These are phyloP conservation scores for Penicillium pulvis DNA, from an alignment of 495 filamentous ascomycete species.

Conservation along the genomic window DNA sequence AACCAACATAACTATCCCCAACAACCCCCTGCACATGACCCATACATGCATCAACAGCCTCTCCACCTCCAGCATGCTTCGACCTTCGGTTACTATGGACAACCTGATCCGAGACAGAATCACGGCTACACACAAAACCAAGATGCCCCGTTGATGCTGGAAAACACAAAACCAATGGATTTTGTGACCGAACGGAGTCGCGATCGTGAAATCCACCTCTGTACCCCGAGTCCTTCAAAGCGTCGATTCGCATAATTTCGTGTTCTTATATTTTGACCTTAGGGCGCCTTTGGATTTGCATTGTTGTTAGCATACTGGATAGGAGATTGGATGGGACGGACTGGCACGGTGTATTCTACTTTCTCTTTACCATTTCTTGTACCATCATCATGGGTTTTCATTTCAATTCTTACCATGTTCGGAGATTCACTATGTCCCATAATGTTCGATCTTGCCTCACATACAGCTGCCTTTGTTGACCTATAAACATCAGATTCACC, in stretches of 20 bases:
- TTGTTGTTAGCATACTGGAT: constrained; percentile 14
- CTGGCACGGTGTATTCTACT: constrained; percentile 13
- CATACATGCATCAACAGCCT: constrained; percentile 24
- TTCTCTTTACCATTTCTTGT: neutral
- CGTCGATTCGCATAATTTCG: constrained; percentile 29
- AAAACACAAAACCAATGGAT: constrained; percentile 32
- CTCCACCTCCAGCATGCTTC: constrained; percentile 30
- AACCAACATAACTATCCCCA: constrained; percentile 20
- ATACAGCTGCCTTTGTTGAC: neutral
- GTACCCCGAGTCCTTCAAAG: constrained; percentile 45
- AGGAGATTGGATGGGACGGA: constrained; percentile 8
- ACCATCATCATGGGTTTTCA: neutral
- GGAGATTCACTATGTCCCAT: neutral
- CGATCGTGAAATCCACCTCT: constrained; percentile 37
- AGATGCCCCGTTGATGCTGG: constrained; percentile 39
- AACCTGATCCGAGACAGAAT: constrained; percentile 19
- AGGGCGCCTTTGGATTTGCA: constrained; percentile 22
- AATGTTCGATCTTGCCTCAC: neutral
- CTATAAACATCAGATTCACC: neutral
- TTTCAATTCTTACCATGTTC: neutral
- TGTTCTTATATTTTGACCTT: neutral
- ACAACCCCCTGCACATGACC: constrained; percentile 29
- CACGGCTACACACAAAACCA: constrained; percentile 28
- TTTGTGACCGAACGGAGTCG: constrained; percentile 41
- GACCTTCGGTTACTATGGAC: constrained; percentile 31